A percentile compares a stretch with the other conserved stretches of the same genome.
Evolutionary conservation across 345 rosid genomes (phyloP).

Genomic region (Salix exigua): DNA sequence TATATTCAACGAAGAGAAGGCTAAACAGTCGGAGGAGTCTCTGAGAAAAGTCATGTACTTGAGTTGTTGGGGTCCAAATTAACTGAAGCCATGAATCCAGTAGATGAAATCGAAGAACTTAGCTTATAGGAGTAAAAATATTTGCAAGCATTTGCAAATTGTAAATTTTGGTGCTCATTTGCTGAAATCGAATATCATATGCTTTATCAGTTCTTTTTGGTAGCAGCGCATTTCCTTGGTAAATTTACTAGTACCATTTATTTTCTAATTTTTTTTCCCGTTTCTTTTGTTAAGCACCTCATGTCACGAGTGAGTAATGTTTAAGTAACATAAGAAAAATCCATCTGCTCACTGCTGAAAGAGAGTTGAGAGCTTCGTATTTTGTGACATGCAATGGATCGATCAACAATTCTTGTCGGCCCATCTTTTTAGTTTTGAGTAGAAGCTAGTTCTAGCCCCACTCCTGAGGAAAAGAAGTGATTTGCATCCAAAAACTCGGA

Average conservation of each 20-base stretch:
- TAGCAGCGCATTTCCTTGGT: no score
- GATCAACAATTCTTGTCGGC: not conserved
- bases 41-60: slow-evolving; percentile 13
- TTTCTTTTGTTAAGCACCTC: not conserved
- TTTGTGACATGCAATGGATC: not conserved
- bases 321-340: no score
- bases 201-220: no score
- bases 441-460: not conserved
- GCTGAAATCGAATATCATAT: not conserved
- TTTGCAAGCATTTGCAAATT: not conserved
- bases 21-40: slow-evolving; percentile 15
- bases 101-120: no score
- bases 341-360: no score
- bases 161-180: not conserved
- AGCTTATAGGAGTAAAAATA: no score
- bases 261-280: not conserved
- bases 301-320: not conserved
- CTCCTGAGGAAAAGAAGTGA: not conserved
- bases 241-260: not conserved
- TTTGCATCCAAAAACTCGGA: no score
- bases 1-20: slow-evolving; percentile 12
- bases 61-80: slow-evolving; percentile 23
- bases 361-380: no score
- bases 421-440: not conserved
- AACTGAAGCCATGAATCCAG: not conserved